Conservation (phyloP, 495 filamentous ascomycete genomes). For the Penicillium pancosmium region DNA sequence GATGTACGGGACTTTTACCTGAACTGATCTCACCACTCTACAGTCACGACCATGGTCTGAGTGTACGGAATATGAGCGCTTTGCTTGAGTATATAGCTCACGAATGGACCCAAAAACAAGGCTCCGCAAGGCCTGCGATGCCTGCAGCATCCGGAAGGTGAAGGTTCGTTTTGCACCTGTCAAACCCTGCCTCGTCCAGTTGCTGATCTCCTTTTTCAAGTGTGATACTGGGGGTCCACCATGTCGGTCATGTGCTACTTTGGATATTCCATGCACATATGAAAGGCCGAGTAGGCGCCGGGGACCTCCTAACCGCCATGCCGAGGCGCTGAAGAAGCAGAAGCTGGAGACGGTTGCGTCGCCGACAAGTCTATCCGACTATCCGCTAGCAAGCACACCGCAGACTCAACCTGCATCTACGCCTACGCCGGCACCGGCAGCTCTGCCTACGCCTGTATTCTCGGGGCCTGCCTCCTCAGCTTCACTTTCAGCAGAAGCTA, state of each 20-base stretch:
- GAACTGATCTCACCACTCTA: constrained; percentile 3
- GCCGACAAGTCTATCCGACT: constrained; percentile 29
- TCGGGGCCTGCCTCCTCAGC: not conserved
- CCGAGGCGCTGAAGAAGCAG: constrained; percentile 75
- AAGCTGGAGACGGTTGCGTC: constrained; percentile 50
- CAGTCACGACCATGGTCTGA: constrained; percentile 23
- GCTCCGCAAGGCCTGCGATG: constrained; percentile 80
- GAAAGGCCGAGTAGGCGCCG: constrained; percentile 75
- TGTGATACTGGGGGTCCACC: constrained; percentile 81
- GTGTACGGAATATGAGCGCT: constrained; percentile 29
- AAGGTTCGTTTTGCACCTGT: constrained; percentile 58
- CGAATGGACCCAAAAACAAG: constrained; percentile 52
- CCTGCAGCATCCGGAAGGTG: constrained; percentile 82
- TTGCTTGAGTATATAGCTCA: constrained; percentile 20
- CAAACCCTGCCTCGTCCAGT: constrained; percentile 6
- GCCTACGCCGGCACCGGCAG: constrained; percentile 26
- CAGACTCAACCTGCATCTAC: constrained; percentile 19
- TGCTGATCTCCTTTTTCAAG: constrained; percentile 41
- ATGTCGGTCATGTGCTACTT: constrained; percentile 75
- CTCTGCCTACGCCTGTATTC: not conserved
- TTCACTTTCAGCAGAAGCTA: constrained; percentile 65
- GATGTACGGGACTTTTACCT: constrained; percentile 15
- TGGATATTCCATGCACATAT: constrained; percentile 85
- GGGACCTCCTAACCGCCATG: constrained; percentile 84
- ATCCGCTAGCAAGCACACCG: constrained; percentile 28